Conservation (phyloP, 2,329 filamentous ascomycete genomes). For the Calonectria pseudoturangicola region DNA sequence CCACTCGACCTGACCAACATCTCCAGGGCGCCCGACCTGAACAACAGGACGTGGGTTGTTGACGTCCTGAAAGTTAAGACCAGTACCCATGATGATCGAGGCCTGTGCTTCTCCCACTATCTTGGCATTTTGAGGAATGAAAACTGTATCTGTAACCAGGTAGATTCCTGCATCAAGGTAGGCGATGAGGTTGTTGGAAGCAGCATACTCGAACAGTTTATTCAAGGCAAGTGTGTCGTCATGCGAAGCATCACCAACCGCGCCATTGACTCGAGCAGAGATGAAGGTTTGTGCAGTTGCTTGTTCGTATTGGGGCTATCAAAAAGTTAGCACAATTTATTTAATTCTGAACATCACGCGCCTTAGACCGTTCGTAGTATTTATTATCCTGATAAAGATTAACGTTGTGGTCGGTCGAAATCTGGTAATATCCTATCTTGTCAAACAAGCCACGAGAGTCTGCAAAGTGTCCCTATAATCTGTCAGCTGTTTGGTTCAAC, state of each 20-base stretch:
- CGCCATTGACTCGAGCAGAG: slow-evolving; percentile 74
- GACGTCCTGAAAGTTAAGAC: slow-evolving; percentile 73
- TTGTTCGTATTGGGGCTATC: slow-evolving; percentile 79
- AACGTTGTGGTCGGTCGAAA: slow-evolving; percentile 43
- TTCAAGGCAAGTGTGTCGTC: slow-evolving; percentile 83
- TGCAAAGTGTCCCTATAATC: slow-evolving; percentile 51
- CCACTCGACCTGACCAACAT: slow-evolving; percentile 80
- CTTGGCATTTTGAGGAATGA: slow-evolving; percentile 68
- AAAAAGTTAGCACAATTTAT: slow-evolving; percentile 3
- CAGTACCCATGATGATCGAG: slow-evolving; percentile 73
- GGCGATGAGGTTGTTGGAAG: slow-evolving; percentile 72
- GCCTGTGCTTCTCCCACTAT: slow-evolving; percentile 77
- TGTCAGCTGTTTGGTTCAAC: slow-evolving; percentile 35
- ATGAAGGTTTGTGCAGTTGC: slow-evolving; percentile 76
- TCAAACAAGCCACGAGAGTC: slow-evolving; percentile 49
- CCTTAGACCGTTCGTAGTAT: slow-evolving; percentile 83
- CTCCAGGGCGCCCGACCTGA: slow-evolving; percentile 78
- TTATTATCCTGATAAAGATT: slow-evolving; percentile 71
- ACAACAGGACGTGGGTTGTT: slow-evolving; percentile 78
- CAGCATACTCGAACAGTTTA: slow-evolving; percentile 71
- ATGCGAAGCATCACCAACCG: slow-evolving; percentile 80
- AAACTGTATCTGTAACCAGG: slow-evolving; percentile 73
- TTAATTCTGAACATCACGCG: slow-evolving; percentile 5
- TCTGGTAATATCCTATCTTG: slow-evolving; percentile 49
- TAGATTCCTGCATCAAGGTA: slow-evolving; percentile 79